A percentile compares a stretch with the other conserved stretches of the same genome.
Evolutionary conservation across 2,329 filamentous ascomycete genomes (phyloP).

Genomic region (Neonectria magnoliae): DNA sequence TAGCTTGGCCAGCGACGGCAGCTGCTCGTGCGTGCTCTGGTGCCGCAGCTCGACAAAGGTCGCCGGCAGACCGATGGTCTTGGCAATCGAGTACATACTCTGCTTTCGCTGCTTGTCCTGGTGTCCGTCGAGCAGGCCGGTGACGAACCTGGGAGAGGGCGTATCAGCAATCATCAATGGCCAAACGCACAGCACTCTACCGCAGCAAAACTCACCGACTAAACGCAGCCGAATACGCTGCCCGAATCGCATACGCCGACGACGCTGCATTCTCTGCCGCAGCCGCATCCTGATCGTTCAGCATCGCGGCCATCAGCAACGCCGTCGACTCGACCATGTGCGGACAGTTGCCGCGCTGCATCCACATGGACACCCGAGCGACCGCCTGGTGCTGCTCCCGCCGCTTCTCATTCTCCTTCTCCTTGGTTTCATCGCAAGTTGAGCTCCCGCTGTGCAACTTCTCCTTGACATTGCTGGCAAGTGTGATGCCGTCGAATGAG

Average conservation of each 20-base stretch:
- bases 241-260: conserved; percentile 69
- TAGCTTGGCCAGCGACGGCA: conserved; percentile 80
- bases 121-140: conserved; percentile 79
- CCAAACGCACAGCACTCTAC: not conserved
- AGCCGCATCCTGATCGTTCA: conserved; percentile 65
- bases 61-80: conserved; percentile 74
- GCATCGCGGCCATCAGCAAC: conserved; percentile 73
- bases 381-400: conserved; percentile 59
- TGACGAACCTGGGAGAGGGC: conserved; percentile 71
- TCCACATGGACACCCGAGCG: conserved; percentile 72
- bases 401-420: conserved; percentile 32
- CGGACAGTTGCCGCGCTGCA: conserved; percentile 78
- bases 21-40: conserved; percentile 88
- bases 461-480: conserved; percentile 3
- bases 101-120: conserved; percentile 73
- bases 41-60: conserved; percentile 91
- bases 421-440: not conserved
- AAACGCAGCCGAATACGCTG: conserved; percentile 79
- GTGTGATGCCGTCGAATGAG: conserved; percentile 22
- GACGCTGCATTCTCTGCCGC: conserved; percentile 49
- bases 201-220: conserved; percentile 66
- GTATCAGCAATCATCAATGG: not conserved
- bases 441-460: not conserved
- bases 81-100: conserved; percentile 78
- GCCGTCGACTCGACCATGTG: conserved; percentile 84